These are phyloP conservation scores for Lathyrus tuberosus DNA, from an alignment of 306 rosid genomes.

Conservation along the genomic window DNA sequence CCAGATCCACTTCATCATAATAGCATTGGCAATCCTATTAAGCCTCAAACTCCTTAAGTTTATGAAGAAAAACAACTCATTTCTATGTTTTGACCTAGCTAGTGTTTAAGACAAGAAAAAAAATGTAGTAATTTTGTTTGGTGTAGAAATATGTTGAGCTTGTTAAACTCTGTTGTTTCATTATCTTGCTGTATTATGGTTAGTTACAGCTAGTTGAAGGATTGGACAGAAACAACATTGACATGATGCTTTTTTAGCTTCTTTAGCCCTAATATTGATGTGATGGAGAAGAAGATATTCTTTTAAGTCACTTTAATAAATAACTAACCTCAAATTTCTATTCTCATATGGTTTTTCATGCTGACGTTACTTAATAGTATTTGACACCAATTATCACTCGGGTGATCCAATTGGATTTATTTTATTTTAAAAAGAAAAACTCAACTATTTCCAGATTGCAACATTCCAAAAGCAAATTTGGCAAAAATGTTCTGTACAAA, in stretches of 20 bases:
- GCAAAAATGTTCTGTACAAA: too few relatives aligned
- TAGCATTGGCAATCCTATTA: constrained; percentile 53
- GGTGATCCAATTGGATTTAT: background rate
- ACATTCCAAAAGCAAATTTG: background rate
- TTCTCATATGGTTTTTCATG: constrained; percentile 23
- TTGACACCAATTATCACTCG: constrained; percentile 29
- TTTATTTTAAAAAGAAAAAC: background rate
- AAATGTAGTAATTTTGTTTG: constrained; percentile 18
- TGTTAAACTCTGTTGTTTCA: background rate
- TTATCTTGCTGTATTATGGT: background rate
- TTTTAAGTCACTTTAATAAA: constrained; percentile 34
- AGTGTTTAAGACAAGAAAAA: constrained; percentile 3
- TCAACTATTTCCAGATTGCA: background rate
- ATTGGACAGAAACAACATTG: constrained; percentile 47
- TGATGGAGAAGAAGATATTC: constrained; percentile 3
- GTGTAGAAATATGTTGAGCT: background rate
- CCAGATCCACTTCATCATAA: constrained; percentile 79
- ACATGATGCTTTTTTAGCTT: constrained; percentile 31
- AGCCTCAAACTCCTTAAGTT: constrained; percentile 54
- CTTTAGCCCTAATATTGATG: background rate
- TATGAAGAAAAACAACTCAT: background rate
- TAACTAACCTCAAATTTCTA: constrained; percentile 47
- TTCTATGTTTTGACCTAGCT: background rate
- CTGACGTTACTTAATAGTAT: background rate
- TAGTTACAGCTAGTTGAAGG: constrained; percentile 37